Conservation (phyloP, 257 asterid genomes). For the Primulina tabacum region DNA sequence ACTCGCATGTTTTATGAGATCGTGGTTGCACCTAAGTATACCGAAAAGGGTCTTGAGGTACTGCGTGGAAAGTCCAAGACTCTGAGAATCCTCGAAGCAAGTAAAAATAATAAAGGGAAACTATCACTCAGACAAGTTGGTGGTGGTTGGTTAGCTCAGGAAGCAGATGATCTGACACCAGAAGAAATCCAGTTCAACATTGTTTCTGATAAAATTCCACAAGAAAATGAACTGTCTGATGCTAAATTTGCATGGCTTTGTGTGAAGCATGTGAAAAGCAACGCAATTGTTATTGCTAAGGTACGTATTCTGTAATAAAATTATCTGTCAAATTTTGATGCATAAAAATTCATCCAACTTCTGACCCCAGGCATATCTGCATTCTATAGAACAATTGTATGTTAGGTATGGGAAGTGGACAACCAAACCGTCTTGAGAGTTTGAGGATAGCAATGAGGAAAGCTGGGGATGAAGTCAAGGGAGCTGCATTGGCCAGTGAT, state of each 20-base stretch:
- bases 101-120: slow-evolving; percentile 71
- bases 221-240: slow-evolving; percentile 68
- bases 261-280: slow-evolving; percentile 97
- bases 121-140: slow-evolving; percentile 92
- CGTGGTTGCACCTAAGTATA: slow-evolving; percentile 82
- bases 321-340: slow-evolving; percentile 2
- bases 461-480: slow-evolving; percentile 89
- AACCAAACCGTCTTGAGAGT: slow-evolving; percentile 92
- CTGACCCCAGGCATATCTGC: slow-evolving; percentile 7
- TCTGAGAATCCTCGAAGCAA: slow-evolving; percentile 87
- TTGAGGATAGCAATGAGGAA: slow-evolving; percentile 81
- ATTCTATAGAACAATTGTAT: slow-evolving; percentile 63
- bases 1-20: slow-evolving; percentile 96
- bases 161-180: slow-evolving; percentile 88
- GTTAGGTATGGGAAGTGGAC: slow-evolving; percentile 99
- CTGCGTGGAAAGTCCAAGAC: slow-evolving; percentile 94
- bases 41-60: slow-evolving; percentile 84
- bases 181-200: slow-evolving; percentile 68
- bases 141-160: slow-evolving; percentile 98
- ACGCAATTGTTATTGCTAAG: slow-evolving; percentile 89
- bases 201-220: slow-evolving; percentile 60
- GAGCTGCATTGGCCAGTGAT: slow-evolving; percentile 96
- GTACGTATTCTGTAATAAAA: slow-evolving; percentile 29
- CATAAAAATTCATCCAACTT: slow-evolving; percentile 4
- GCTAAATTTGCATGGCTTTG: slow-evolving; percentile 91